Evolutionary conservation across 225 moss, liverwort and hornwort genomes (phyloP), one percentile per base, ranked within the genome.

Genomic region (Climacium dendroides): DNA sequence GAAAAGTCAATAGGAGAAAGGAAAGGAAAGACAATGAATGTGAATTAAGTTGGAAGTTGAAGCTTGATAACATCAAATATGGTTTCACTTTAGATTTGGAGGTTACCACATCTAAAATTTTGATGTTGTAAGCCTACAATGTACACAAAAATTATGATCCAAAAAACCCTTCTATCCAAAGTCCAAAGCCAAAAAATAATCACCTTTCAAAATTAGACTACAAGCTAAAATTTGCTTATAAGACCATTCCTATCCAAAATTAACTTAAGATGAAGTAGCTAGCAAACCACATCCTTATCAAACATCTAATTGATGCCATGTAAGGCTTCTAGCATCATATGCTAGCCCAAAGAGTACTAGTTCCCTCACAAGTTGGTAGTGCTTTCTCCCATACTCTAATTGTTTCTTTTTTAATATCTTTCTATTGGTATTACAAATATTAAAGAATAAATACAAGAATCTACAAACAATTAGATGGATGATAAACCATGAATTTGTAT

Each of bases 291-390:
- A 37, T 37, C 13, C 0, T 67, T 67, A 2, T 37, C 1, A 1
- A 2, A 37, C 37, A 67, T 67, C 22, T 22, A 10, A 7, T 22
- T 66, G 6, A 6, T 37, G 4, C 23, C 7, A 37, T 23, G 4
- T 23, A 37, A 1, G 0, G 0, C 37, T 23, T 67, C 0, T 0
- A 0, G 3, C 0, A 13, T 2, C 4, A 23, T 13, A 7, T 7
- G 7, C 22, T 0, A 20, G 0, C 6, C 12, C 7, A 37, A 67
- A 67, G 37, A 37, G 3, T 23, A 37, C 4, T 2, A 67, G 12
- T n/a, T 66, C 37, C 6, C 1, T 67, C 2, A 23, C 2, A 0
- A 13, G 0, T 67, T 67, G 37, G 22, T 67, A 23, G 23, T 7
- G 7, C 4, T 67, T n/a, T n/a, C n/a, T n/a, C n/a, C n/a, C n/a